phyloP scores from a whole-genome alignment of 352 stramenopile species.

The Phytophthora hibernalis region DNA sequence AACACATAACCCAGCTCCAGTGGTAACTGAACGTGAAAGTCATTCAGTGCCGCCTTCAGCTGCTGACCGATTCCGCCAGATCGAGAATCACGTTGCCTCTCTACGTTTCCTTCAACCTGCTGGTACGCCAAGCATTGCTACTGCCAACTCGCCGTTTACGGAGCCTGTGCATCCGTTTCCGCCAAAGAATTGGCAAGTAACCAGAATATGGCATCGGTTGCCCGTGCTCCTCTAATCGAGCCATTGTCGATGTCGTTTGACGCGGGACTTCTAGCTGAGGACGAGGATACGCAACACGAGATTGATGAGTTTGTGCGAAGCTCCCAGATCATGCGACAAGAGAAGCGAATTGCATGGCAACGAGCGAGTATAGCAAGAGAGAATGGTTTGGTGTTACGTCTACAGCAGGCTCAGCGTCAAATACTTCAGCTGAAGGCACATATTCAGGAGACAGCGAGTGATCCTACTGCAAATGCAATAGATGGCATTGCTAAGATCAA shows the following conservation, averaged over 20 bases:
- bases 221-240: slow-evolving; percentile 15
- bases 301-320: slow-evolving; percentile 64
- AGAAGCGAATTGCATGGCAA: slow-evolving; percentile 31
- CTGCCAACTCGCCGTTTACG: slow-evolving; percentile 13
- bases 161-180: slow-evolving; percentile 27
- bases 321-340: slow-evolving; percentile 45
- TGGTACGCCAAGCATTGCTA: slow-evolving; percentile 6
- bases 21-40: not conserved
- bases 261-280: slow-evolving; percentile 36
- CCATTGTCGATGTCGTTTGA: slow-evolving; percentile 37
- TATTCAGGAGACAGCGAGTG: slow-evolving; percentile 45
- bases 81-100: slow-evolving; percentile 45
- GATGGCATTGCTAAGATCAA: not conserved
- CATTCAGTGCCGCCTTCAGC: slow-evolving; percentile 5
- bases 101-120: slow-evolving; percentile 36
- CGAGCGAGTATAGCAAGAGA: slow-evolving; percentile 59
- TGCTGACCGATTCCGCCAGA: slow-evolving; percentile 42
- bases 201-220: not conserved
- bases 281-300: slow-evolving; percentile 50
- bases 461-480: not conserved
- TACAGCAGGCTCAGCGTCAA: slow-evolving; percentile 79
- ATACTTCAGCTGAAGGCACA: slow-evolving; percentile 74
- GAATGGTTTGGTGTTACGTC: slow-evolving; percentile 60
- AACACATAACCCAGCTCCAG: not conserved
- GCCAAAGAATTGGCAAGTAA: slow-evolving; percentile 4